Evolutionary conservation across 805 yeast genomes (phyloP), one percentile per base, ranked within the genome.

Genomic region (Jamesozyma jinghongensis): DNA sequence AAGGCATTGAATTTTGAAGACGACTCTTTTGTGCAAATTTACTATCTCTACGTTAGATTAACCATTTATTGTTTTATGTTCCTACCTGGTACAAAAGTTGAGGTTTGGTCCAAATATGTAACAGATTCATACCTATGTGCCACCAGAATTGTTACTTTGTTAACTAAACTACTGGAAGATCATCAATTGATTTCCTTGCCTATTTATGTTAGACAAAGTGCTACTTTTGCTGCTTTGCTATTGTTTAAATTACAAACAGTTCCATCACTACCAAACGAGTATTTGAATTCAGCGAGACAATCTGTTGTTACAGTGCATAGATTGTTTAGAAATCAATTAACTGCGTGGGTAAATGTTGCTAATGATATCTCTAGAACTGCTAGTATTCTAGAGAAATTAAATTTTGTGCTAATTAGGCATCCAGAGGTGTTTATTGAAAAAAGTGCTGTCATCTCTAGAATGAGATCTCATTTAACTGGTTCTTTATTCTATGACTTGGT

Each of bases 291-390:
- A 25, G 88, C 95, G 1, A 73, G 97, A 49, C 96, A 88, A 61
- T 83, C 94, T 3, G 84, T 88, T 52, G 96, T 88, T 12, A 88
- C 96, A 0, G 94, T 86, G 2, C 96, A 88, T 61, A 70, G 96
- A 56, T 65, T 87, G 34, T 85, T 77, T 58, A 71, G 96, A 61
- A 88, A 88, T 56, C 87, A 90, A 61, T 68, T 86, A 30, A 80
- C 92, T 3, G 88, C 94, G 5, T 88, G 97, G 97, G 80, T 84
- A 48, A 83, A 81, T 37, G 83, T 87, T 31, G 85, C 85, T 45
- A 87, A 85, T 63, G 97, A 88, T 62, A 82, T 88, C 26, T 81
- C 94, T 2, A 71, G 97, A 59, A 84, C 94, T 0, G 96, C 97
- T 2, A 85, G 85, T 47, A 90, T 87, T 7, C 68, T 88, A 51